Base-by-base conservation (phyloP, 1,139 yeast species). In the Yamadazyma sp. region DNA sequence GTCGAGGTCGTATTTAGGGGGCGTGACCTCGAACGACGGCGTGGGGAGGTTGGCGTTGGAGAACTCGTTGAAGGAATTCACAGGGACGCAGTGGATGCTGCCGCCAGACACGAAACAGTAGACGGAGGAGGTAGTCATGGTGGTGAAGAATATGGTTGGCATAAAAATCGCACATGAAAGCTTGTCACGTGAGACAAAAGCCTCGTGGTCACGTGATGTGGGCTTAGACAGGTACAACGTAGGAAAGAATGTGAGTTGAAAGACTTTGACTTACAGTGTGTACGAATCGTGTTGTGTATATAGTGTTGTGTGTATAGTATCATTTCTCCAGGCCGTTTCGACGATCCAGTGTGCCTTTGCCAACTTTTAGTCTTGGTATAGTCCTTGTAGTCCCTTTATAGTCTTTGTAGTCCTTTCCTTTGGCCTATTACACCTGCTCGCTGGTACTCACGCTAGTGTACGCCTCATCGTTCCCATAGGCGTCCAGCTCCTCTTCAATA, bases 41-140 rank as follows among this genome's bases (percentile, higher is more conserved):
- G 43, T 46, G 3, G 44, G 43, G 6, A 37, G 15, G n/a, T 27
- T 28, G 23, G 29, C 33, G 26, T 35, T 48, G 21, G 50, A 41
- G 33, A 34, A 44, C n/a, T 45, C 52, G 34, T 50, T 53, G 47
- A 59, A 51, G 4, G 62, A 40, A 31, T 58, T 50, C 31, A 65
- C 59, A 2, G 73, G 75, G 1, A 67, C 57, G 39, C 71, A 68
- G 43, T 65, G 71, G 23, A 70, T 60, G 31, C 56, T 53, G 16
- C 70, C 68, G 24, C 62, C 56, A 4, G 72, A 57, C 6, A 70
- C 61, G 41, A 67, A 68, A 47, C 75, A 70, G 50, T 68, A 67
- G 4, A 70, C 63, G 9, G 73, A 62, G 17, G 44, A 34, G n/a
- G 39, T 15, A 25, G 25, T 25, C 31, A 22, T 33, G 15, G 15